A percentile compares a stretch with the other conserved stretches of the same genome.
Evolutionary conservation across 1,284 basidiomycete genomes (phyloP).

Genomic region (Agroathelia rolfsii): DNA sequence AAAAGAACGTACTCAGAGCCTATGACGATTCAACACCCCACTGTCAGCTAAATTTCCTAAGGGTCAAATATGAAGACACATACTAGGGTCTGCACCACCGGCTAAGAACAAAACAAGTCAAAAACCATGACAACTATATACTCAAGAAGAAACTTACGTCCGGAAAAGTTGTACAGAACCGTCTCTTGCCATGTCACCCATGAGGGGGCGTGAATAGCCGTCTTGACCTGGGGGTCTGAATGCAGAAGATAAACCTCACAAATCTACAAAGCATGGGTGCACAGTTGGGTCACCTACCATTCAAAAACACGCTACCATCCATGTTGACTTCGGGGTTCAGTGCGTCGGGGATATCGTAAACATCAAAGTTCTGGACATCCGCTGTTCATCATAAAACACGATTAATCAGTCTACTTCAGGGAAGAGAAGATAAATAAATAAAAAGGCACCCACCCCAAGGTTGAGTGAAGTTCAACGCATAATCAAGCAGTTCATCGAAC

Average conservation of each 20-base stretch:
- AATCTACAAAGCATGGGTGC: background rate
- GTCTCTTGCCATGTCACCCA: conserved; percentile 44
- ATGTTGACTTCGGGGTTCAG: conserved; percentile 33
- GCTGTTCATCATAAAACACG: no score
- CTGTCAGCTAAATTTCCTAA: conserved; percentile 5
- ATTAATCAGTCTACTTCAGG: no score
- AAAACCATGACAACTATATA: conserved; percentile 8
- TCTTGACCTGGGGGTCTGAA: conserved; percentile 39
- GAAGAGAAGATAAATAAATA: background rate
- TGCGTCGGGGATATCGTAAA: conserved; percentile 48
- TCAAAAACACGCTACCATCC: conserved; percentile 47
- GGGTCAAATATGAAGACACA: conserved; percentile 13
- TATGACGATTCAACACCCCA: conserved; percentile 16
- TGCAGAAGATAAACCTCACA: background rate
- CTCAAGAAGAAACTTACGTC: conserved; percentile 17
- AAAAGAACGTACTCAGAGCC: conserved; percentile 35
- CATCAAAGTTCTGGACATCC: no score
- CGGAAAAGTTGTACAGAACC: conserved; percentile 42
- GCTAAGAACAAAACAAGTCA: conserved; percentile 7
- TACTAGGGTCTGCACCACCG: conserved; percentile 34
- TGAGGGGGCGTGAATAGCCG: conserved; percentile 61
- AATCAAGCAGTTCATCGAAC: conserved; percentile 43
- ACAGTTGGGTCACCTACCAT: conserved; percentile 30
- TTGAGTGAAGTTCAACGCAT: conserved; percentile 49
- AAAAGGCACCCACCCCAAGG: conserved; percentile 62